Base-by-base conservation (phyloP, 495 filamentous ascomycete genomes). In the Aspergillus panamensis region DNA sequence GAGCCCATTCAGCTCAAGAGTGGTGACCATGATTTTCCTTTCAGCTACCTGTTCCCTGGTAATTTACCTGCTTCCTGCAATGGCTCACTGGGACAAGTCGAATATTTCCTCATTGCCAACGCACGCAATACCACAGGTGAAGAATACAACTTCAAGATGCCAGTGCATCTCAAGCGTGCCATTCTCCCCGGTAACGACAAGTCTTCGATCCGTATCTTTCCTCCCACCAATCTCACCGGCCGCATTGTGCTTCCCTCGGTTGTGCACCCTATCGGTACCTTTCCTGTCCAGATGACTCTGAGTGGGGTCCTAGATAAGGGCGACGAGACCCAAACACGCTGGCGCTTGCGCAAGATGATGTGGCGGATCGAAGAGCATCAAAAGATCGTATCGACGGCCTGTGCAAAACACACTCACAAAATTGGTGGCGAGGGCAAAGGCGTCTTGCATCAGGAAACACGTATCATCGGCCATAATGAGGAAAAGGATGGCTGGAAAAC, bases 401-500 rank as follows among this genome's bases (percentile, higher is more conserved):
- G 94, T 75, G 62, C 77, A 32, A 87, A 88, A 62, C 94, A 97
- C 72, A 70, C 79, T 21, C 80, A 84, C 63, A 91, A 89, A 70
- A 73, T 90, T 29, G 86, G 86, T 33, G 84, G 84, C 31, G 80
- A 83, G 39, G 76, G 78, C 50, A 97, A 96, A 69, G 91, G 92
- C 33, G 71, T 91, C 20, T 72, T 86, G 45, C 90, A 96, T 64
- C 81, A 89, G 39, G 88, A 96, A 57, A 82, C 82, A 6, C 85
- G 88, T 32, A 82, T 85, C 55, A 84, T 97, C 61, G 90, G 84
- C 25, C 77, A 78, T 56, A 86, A 85, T 3, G 90, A 93, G 62
- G 68, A 93, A 62, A 90, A 89, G 73, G 78, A 65, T 5, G 93
- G 93, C n/a, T 99, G 94, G 94, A 99, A 99, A 73, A 85, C 87